Evolutionary conservation across 2,329 filamentous ascomycete genomes (phyloP), one percentile per base, ranked within the genome.

Genomic region (Rhinocladiella similis): DNA sequence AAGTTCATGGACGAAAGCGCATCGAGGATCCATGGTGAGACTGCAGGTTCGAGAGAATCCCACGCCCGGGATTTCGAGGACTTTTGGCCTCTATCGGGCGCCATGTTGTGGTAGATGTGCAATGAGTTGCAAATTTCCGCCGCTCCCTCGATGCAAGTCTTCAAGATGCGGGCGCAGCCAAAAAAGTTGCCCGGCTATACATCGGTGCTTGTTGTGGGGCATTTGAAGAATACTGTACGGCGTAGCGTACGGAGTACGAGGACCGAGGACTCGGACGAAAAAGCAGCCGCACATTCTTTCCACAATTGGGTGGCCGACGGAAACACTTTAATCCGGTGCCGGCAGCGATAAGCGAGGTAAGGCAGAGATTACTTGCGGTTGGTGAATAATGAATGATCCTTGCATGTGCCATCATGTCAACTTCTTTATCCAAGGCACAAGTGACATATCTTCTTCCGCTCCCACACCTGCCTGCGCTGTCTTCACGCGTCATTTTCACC

Each of bases 1-100:
- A 96, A 96, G 59, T 91, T 90, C 87, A 94, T 93, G 62, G 86
- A 84, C 48, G 85, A 80, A 47, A 95, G 86, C 57, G 91, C 91
- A 63, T 95, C 90, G 52, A 94, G 78, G 54, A 94, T 85, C 91
- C 92, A 97, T 83, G 87, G 81, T 58, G 88, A 89, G 29, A 91
- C 75, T 5, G 86, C 76, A 14, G 89, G 88, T 1, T 83, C 87
- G 52, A 91, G 77, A 13, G 82, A 83, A 66, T 87, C 83, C 85
- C 89, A 93, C 25, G 82, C 77, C 63, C 84, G 75, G 41, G 79
- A 75, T 33, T 77, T 70, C 3, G 53, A 75, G 39, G 79, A 75
- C 3, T 51, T 41, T 70, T 72, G 77, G 80, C 65, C 65, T 53
- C 63, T 66, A 20, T 64, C 62, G 2, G 63, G 64, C 14, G 64